phyloP scores from a whole-genome alignment of 768 basidiomycete genomes.

The Gloeophyllum trabeum region DNA sequence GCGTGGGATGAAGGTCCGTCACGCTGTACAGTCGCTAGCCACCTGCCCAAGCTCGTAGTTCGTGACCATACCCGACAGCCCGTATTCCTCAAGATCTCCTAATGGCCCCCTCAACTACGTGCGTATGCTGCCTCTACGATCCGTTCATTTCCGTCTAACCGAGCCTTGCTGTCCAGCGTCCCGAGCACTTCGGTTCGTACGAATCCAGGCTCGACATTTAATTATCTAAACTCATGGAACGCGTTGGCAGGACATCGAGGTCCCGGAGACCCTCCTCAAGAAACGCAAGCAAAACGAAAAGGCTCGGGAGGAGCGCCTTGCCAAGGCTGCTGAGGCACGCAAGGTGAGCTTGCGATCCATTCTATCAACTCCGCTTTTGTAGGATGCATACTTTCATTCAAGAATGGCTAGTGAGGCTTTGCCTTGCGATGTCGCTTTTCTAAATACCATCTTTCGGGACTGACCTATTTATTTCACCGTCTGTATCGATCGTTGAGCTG shows the following conservation, averaged over 20 bases:
- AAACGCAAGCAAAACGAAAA: conserved; percentile 98
- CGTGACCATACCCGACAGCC: background rate
- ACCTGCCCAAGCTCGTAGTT: conserved; percentile 11
- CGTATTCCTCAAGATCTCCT: conserved; percentile 19
- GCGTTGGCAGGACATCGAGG: conserved; percentile 68
- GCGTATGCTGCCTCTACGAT: conserved; percentile 16
- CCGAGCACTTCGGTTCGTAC: conserved; percentile 34
- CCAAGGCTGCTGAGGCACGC: conserved; percentile 71
- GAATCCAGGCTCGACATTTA: conserved; percentile 1
- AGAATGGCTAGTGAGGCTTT: conserved; percentile 68
- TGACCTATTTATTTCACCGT: conserved; percentile 27
- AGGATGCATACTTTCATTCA: conserved; percentile 83
- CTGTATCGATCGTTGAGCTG: conserved; percentile 1
- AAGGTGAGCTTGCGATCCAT: conserved; percentile 49
- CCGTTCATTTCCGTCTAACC: conserved; percentile 6
- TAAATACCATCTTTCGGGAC: conserved; percentile 96
- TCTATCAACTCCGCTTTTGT: conserved; percentile 14
- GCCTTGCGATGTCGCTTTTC: conserved; percentile 65
- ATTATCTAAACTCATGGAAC: conserved; percentile 6
- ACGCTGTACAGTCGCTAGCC: conserved; percentile 30
- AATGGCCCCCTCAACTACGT: conserved; percentile 46
- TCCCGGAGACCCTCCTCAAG: conserved; percentile 99
- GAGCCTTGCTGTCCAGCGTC: conserved; percentile 20
- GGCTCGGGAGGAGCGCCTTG: conserved; percentile 86
- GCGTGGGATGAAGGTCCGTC: conserved; percentile 16